phyloP scores from a whole-genome alignment of 805 yeast species.

The Kodamaea neixiangensis region DNA sequence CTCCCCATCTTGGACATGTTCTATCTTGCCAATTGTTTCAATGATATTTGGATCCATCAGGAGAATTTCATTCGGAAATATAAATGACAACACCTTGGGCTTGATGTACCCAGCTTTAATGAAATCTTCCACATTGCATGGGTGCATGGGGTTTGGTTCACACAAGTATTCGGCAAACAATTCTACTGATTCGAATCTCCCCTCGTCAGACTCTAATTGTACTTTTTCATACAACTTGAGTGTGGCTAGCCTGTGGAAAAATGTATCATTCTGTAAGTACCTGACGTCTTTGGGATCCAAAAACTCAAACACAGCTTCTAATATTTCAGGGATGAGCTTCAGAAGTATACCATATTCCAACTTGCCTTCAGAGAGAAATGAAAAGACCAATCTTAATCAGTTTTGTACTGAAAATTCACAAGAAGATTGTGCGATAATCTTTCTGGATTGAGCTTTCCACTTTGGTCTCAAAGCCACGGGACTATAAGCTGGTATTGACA shows the following conservation, averaged over 20 bases:
- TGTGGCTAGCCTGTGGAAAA: background rate
- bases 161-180: no score
- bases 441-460: no score
- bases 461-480: no score
- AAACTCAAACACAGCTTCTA: background rate
- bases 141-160: background rate
- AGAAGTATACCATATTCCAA: background rate
- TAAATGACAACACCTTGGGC: background rate
- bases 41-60: background rate
- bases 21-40: background rate
- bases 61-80: background rate
- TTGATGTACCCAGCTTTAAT: background rate
- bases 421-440: no score
- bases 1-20: background rate
- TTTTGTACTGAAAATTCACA: no score
- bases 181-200: no score
- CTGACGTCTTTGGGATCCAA: background rate
- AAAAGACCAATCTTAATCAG: no score
- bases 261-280: background rate
- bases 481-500: no score
- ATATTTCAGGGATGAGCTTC: background rate
- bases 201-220: no score
- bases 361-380: no score
- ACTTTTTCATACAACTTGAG: background rate
- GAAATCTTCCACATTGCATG: background rate